phyloP scores from a whole-genome alignment of 2,329 filamentous ascomycete species.

The Macrophomina pseudophaseolina region DNA sequence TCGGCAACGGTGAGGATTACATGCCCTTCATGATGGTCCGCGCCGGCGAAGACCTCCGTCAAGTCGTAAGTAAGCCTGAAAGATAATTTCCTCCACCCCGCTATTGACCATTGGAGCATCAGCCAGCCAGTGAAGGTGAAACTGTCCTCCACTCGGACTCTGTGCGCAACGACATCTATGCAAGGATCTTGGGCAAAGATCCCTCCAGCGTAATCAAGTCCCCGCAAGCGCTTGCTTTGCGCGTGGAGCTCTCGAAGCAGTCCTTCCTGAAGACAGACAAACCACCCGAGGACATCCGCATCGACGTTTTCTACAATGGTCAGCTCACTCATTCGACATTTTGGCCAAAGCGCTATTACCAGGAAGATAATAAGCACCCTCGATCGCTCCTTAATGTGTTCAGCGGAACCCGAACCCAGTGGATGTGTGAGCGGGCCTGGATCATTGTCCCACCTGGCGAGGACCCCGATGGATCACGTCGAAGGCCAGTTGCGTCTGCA shows the following conservation, averaged over 20 bases:
- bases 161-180: constrained; percentile 4
- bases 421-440: constrained; percentile 52
- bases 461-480: constrained; percentile 33
- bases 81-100: too few species aligned
- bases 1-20: constrained; percentile 13
- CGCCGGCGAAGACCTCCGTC: constrained; percentile 29
- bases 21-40: constrained; percentile 42
- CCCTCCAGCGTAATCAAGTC: background rate
- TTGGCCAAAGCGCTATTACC: constrained; percentile 34
- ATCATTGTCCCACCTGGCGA: constrained; percentile 41
- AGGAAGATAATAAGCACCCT: constrained; percentile 29
- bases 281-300: constrained; percentile 45
- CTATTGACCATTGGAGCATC: background rate
- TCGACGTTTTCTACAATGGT: constrained; percentile 57
- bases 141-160: background rate
- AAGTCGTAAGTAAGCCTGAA: constrained; percentile 1
- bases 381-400: constrained; percentile 38
- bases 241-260: constrained; percentile 39
- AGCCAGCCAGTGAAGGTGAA: constrained; percentile 10
- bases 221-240: constrained; percentile 37
- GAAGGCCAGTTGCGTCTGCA: constrained; percentile 19
- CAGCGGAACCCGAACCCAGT: constrained; percentile 46
- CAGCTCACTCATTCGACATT: constrained; percentile 43
- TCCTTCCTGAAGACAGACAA: constrained; percentile 30
- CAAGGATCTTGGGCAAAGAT: background rate